Conservation (phyloP, 495 filamentous ascomycete species). For the Penicillium bovifimosum region DNA sequence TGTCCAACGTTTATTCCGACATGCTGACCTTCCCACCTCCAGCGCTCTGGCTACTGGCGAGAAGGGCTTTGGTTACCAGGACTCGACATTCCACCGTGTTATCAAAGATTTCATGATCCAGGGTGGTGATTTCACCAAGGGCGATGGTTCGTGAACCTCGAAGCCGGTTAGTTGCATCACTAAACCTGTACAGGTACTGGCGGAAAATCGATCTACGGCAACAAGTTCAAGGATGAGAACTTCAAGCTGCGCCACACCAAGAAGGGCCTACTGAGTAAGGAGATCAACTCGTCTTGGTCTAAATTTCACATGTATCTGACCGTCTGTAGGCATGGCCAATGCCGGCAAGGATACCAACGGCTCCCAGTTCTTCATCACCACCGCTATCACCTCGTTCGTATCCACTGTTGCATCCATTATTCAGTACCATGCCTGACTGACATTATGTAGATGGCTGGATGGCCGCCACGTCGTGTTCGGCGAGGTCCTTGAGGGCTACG, state of each 20-base stretch:
- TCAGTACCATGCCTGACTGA: not conserved
- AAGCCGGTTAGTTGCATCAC: not conserved
- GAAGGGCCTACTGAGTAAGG: constrained; percentile 56
- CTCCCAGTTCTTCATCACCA: constrained; percentile 97
- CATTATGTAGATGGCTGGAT: constrained; percentile 68
- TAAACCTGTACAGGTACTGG: constrained; percentile 60
- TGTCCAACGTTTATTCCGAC: not conserved
- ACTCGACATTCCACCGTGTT: constrained; percentile 95
- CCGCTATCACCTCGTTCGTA: constrained; percentile 70
- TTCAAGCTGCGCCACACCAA: constrained; percentile 93
- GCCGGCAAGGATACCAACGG: constrained; percentile 97
- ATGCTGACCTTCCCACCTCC: constrained; percentile 15
- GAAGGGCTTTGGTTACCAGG: constrained; percentile 95
- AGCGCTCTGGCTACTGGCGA: constrained; percentile 91
- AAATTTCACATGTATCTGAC: constrained; percentile 33
- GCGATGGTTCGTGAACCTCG: constrained; percentile 54
- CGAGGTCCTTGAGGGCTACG: constrained; percentile 87
- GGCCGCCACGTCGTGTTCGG: constrained; percentile 88
- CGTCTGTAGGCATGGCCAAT: constrained; percentile 82
- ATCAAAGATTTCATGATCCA: constrained; percentile 99
- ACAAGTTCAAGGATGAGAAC: constrained; percentile 96
- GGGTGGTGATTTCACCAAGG: constrained; percentile 97
- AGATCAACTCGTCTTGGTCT: not conserved
- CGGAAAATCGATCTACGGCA: constrained; percentile 96
- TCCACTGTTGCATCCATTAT: not conserved